phyloP scores from a whole-genome alignment of 257 asterid genomes.

The Solanum rostratum region DNA sequence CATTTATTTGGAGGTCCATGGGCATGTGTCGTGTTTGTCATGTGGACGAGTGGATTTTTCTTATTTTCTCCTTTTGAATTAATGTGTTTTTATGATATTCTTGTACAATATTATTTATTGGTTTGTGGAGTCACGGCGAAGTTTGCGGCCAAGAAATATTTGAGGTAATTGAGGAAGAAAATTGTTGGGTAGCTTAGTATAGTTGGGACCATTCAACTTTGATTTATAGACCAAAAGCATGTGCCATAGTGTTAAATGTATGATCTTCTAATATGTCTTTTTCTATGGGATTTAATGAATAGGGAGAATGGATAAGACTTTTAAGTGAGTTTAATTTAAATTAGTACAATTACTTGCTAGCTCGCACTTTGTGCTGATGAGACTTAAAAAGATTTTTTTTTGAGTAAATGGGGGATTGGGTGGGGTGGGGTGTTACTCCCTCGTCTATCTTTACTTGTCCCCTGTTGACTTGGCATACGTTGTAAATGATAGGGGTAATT shows the following conservation, averaged over 20 bases:
- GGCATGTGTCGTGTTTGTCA: slow-evolving; percentile 12
- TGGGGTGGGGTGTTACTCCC: neutral
- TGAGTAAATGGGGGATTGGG: neutral
- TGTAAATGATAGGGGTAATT: no score
- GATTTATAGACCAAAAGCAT: slow-evolving; percentile 41
- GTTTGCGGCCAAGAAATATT: slow-evolving; percentile 13
- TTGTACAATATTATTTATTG: neutral
- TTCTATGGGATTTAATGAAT: slow-evolving; percentile 9
- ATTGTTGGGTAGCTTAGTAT: neutral
- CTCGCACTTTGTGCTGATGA: neutral
- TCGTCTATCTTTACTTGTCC: no score
- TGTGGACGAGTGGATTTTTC: neutral
- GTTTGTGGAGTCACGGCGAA: slow-evolving; percentile 10
- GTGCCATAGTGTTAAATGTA: slow-evolving; percentile 17
- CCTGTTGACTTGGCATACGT: no score
- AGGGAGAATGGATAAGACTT: neutral
- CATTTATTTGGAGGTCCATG: neutral
- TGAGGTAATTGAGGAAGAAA: neutral
- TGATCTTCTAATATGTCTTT: slow-evolving; percentile 8
- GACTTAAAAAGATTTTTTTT: neutral
- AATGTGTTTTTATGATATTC: neutral
- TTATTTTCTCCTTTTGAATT: neutral
- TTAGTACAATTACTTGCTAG: neutral
- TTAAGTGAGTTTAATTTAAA: neutral
- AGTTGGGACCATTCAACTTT: slow-evolving; percentile 15